A percentile compares a stretch with the other conserved stretches of the same genome.
Conservation (phyloP, 192 early-diverging fungal species). For the Entomortierella chlamydospora region DNA sequence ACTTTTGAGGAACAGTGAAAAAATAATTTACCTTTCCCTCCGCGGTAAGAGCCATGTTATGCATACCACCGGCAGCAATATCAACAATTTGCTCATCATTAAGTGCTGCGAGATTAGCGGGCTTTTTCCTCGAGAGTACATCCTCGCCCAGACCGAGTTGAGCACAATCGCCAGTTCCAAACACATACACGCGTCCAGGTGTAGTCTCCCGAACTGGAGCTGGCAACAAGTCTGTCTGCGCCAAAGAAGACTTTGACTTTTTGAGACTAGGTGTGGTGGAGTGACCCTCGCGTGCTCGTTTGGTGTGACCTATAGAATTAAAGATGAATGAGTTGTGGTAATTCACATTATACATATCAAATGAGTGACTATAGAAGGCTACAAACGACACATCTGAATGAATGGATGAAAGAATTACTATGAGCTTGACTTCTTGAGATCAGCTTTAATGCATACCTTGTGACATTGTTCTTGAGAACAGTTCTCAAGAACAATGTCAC, state of each 20-base stretch:
- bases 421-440: background rate
- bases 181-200: constrained; percentile 79
- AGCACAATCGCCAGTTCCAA: constrained; percentile 91
- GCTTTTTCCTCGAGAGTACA: constrained; percentile 82
- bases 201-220: constrained; percentile 9
- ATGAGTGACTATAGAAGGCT: too few species aligned
- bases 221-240: constrained; percentile 2
- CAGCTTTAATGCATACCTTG: constrained; percentile 21
- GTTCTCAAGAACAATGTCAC: background rate
- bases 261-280: constrained; percentile 13
- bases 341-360: background rate
- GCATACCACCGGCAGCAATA: constrained; percentile 88
- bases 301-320: background rate
- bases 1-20: too few species aligned
- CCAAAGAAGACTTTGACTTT: constrained; percentile 11
- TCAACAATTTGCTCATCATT: constrained; percentile 78
- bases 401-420: background rate
- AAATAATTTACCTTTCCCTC: constrained; percentile 73
- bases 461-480: constrained; percentile 1
- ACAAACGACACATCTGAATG: too few species aligned
- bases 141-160: constrained; percentile 93
- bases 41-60: constrained; percentile 80
- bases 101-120: constrained; percentile 73
- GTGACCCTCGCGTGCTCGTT: constrained; percentile 12
- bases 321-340: background rate